Evolutionary conservation across 2,329 filamentous ascomycete genomes (phyloP).

Genomic region (Phaeosphaeria sp.): DNA sequence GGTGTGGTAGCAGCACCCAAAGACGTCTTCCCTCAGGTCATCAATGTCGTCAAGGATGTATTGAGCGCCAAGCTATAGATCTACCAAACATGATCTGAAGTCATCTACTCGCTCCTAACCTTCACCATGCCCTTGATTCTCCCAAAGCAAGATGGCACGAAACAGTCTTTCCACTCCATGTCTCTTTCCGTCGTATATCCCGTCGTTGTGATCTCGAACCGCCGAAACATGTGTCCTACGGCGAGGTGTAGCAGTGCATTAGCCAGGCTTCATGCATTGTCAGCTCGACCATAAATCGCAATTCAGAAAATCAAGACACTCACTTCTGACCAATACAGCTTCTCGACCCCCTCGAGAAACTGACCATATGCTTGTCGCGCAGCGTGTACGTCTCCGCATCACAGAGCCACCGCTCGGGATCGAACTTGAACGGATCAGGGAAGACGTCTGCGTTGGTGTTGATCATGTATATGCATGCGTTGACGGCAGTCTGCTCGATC

Average conservation of each 20-base stretch:
- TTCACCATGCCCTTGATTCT: conserved; percentile 17
- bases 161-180: conserved; percentile 22
- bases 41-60: conserved; percentile 83
- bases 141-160: conserved; percentile 14
- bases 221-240: conserved; percentile 16
- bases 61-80: conserved; percentile 53
- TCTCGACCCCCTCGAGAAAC: conserved; percentile 14
- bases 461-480: conserved; percentile 16
- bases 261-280: conserved; percentile 9
- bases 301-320: not conserved
- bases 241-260: conserved; percentile 17
- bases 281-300: not conserved
- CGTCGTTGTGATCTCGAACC: conserved; percentile 17
- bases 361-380: conserved; percentile 18
- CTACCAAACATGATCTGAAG: not conserved
- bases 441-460: conserved; percentile 17
- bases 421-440: conserved; percentile 16
- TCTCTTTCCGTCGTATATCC: conserved; percentile 18
- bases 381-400: conserved; percentile 13
- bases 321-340: conserved; percentile 20
- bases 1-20: conserved; percentile 89
- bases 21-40: conserved; percentile 75
- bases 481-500: conserved; percentile 4
- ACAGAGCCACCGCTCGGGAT: conserved; percentile 20
- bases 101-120: conserved; percentile 10